Base-by-base conservation (phyloP, 768 basidiomycete species). In the Collybia mongolica region DNA sequence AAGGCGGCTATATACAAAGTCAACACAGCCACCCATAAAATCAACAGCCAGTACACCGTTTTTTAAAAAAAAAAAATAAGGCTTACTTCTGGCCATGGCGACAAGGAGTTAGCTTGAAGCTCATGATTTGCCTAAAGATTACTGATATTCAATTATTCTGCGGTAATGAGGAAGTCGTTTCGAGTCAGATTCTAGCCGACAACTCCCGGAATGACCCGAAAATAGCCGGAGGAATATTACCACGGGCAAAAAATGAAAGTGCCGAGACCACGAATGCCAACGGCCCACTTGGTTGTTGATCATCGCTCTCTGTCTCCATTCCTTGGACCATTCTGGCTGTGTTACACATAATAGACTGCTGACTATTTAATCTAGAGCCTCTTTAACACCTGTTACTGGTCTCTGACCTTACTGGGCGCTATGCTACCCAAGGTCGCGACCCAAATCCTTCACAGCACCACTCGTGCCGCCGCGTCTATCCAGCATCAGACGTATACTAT, bases 361-460 rank as follows among this genome's bases (percentile, higher is more conserved):
- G 3, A 22, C 15, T 39, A 36, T 15, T 35, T 38, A 36, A 44
- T 18, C 29, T 23, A 19, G 32, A 20, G 14, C 17, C 20, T 37
- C 41, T 20, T 54, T n/a, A 41, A 44, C 20, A 23, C 23, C 14
- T 35, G 17, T 17, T 8, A 17, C 5, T 2, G 41, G 36, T 43
- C 28, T 20, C 24, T 15, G 41, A 37, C 40, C 11, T 14, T 20
- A 36, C 17, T 18, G 32, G 54, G 57, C 44, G 60, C 57, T 18
- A 93, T 93, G 90, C 72, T 93, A 62, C 90, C 90, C 44, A 90
- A 90, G 68, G 84, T 88, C 70, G 84, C 88, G 24, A 86, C 83
- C n/a, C 82, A 86, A 44, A 74, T 93, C 46, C 70, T 93, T 28
- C 81, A 90, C 53, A 83, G 84, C 55, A 88, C 87, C 0, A 78